A percentile compares a stretch with the other conserved stretches of the same genome.
phyloP scores from a whole-genome alignment of 257 asterid species.

The Thymus quinquecostatus region DNA sequence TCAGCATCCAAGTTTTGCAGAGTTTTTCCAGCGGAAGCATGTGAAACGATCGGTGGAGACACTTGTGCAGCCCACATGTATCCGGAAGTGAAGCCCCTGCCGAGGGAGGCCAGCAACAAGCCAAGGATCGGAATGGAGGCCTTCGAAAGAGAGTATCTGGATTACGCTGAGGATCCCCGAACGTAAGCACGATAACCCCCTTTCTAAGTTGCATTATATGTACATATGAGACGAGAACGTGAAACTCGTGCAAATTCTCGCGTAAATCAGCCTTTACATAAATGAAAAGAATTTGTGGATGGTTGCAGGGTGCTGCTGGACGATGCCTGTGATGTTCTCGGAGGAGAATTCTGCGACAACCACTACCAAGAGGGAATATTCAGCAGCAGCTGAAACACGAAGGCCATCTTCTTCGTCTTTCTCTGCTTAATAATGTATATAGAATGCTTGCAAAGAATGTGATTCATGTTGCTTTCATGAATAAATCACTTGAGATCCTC shows the following conservation, averaged over 20 bases:
- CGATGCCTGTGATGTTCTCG: slow-evolving; percentile 60
- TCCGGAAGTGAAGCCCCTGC: slow-evolving; percentile 53
- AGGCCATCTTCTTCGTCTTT: background rate
- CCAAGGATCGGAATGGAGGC: slow-evolving; percentile 36
- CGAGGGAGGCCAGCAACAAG: slow-evolving; percentile 19
- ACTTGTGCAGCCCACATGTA: slow-evolving; percentile 48
- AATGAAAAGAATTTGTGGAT: background rate
- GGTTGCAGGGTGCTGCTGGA: slow-evolving; percentile 51
- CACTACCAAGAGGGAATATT: slow-evolving; percentile 32
- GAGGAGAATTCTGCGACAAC: slow-evolving; percentile 49
- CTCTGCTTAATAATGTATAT: no score
- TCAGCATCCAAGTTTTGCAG: slow-evolving; percentile 26
- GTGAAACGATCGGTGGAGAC: slow-evolving; percentile 68
- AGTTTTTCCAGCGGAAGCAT: slow-evolving; percentile 74
- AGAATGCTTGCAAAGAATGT: no score
- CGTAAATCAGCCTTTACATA: no score
- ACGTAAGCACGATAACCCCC: slow-evolving; percentile 38
- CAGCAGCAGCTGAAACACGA: background rate
- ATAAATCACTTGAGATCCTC: no score
- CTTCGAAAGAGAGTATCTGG: slow-evolving; percentile 62
- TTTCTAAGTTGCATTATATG: background rate
- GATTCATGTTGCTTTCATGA: no score
- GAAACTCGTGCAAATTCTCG: no score
- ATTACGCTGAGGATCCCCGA: slow-evolving; percentile 46
- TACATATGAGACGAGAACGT: no score